A percentile compares a stretch with the other conserved stretches of the same genome.
phyloP scores from a whole-genome alignment of 148 eudicot genomes.

The Arbutus unedo region DNA sequence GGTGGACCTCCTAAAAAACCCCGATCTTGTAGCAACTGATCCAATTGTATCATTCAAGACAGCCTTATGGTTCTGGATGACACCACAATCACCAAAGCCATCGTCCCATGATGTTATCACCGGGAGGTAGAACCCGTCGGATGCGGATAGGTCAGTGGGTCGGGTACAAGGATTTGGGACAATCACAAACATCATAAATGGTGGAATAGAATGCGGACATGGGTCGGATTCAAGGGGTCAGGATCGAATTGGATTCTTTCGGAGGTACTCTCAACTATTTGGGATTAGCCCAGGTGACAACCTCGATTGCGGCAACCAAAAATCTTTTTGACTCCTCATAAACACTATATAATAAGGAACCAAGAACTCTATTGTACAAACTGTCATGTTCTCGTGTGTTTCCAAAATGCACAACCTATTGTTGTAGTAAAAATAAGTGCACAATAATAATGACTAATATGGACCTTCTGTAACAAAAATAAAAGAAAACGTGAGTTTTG shows the following conservation, averaged over 20 bases:
- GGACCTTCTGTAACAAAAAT: neutral
- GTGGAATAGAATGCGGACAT: conserved; percentile 24
- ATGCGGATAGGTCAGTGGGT: conserved; percentile 33
- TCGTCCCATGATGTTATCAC: conserved; percentile 42
- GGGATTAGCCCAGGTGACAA: conserved; percentile 24
- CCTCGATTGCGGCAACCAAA: conserved; percentile 27
- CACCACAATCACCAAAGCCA: conserved; percentile 44
- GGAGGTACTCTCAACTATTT: conserved; percentile 20
- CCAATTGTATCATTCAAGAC: conserved; percentile 47
- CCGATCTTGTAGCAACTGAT: conserved; percentile 41
- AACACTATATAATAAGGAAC: neutral
- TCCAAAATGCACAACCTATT: neutral
- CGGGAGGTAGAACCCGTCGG: conserved; percentile 38
- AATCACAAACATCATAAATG: conserved; percentile 45
- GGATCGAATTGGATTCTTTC: conserved; percentile 22
- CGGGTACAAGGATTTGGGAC: conserved; percentile 34
- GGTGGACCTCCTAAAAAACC: conserved; percentile 40
- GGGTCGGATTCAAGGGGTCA: conserved; percentile 22
- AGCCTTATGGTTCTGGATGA: conserved; percentile 60
- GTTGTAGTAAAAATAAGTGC: conserved; percentile 3
- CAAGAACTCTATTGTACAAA: no score
- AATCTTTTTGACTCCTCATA: conserved; percentile 12
- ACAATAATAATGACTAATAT: neutral
- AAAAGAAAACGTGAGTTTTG: neutral
- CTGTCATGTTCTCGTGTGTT: neutral